Evolutionary conservation across 2,329 filamentous ascomycete species (phyloP).

Genomic region (Aureobasidium sp.): DNA sequence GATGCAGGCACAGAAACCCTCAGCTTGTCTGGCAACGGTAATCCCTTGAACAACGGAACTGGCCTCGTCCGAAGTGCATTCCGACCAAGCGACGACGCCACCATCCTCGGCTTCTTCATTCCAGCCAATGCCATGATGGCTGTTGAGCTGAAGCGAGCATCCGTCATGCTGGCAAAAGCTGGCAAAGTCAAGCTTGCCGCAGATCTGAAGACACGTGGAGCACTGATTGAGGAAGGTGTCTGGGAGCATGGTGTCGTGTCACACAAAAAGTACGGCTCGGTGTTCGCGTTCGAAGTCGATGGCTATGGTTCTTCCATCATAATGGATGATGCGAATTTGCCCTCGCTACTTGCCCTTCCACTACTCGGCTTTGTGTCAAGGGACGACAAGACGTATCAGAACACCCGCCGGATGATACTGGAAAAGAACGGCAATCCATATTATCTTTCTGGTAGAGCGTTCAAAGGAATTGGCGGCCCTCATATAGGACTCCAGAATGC

Average conservation of each 20-base stretch:
- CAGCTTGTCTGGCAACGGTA: conserved; percentile 72
- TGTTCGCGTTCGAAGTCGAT: conserved; percentile 84
- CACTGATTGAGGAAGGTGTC: conserved; percentile 64
- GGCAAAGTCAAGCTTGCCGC: conserved; percentile 45
- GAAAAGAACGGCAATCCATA: conserved; percentile 76
- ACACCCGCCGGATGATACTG: conserved; percentile 77
- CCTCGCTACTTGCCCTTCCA: conserved; percentile 68
- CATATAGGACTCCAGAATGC: conserved; percentile 80
- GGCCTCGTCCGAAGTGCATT: conserved; percentile 87
- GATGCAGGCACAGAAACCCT: conserved; percentile 83
- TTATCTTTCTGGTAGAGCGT: conserved; percentile 65
- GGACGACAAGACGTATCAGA: conserved; percentile 66
- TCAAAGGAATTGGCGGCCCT: conserved; percentile 80
- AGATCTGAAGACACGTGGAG: conserved; percentile 47
- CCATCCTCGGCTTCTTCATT: conserved; percentile 89
- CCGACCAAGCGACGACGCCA: conserved; percentile 88
- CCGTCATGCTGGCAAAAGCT: conserved; percentile 55
- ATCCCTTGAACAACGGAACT: conserved; percentile 76
- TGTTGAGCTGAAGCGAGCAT: conserved; percentile 70
- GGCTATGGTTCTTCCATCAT: conserved; percentile 73
- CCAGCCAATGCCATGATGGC: conserved; percentile 95
- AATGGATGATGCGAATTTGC: conserved; percentile 87
- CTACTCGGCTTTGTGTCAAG: conserved; percentile 63
- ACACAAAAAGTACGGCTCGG: conserved; percentile 64
- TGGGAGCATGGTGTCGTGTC: conserved; percentile 75